These are phyloP conservation scores for Panus rudis DNA, from an alignment of 768 basidiomycete genomes.

Conservation along the genomic window DNA sequence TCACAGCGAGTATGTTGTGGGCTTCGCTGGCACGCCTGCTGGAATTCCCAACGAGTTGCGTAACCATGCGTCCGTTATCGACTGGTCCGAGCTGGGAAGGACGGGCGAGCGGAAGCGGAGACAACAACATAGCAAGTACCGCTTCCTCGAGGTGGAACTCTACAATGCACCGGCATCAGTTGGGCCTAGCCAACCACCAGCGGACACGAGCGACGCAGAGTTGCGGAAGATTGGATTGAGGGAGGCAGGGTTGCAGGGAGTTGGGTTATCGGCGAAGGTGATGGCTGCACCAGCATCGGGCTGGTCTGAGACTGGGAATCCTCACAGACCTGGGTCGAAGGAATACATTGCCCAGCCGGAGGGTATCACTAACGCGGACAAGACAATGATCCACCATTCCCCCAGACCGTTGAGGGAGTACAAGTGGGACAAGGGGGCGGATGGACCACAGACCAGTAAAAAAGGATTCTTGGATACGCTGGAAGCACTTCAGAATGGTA, in stretches of 20 bases:
- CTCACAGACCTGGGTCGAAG: conserved; percentile 40
- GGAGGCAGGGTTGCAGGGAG: conserved; percentile 27
- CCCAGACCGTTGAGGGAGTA: neutral
- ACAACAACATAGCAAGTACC: conserved; percentile 18
- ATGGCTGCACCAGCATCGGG: too few species aligned
- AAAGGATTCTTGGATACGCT: too few species aligned
- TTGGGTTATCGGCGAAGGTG: too few species aligned
- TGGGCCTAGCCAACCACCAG: too few species aligned
- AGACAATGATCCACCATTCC: conserved; percentile 4
- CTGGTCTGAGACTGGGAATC: conserved; percentile 36
- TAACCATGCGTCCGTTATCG: conserved; percentile 16
- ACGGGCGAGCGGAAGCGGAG: conserved; percentile 3
- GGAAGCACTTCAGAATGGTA: too few species aligned
- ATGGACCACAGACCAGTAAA: too few species aligned
- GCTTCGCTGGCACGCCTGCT: conserved; percentile 41
- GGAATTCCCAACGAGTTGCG: conserved; percentile 15
- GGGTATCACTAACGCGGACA: neutral
- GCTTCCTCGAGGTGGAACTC: conserved; percentile 28
- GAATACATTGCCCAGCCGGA: conserved; percentile 33
- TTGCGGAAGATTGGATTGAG: too few species aligned
- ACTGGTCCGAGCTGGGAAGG: conserved; percentile 20
- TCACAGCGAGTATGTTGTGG: conserved; percentile 20
- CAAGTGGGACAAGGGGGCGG: neutral
- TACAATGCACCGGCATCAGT: conserved; percentile 38
- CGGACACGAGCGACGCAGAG: too few species aligned